A percentile compares a stretch with the other conserved stretches of the same genome.
phyloP scores from a whole-genome alignment of 2,329 filamentous ascomycete genomes.

The Dendryphion nanum region DNA sequence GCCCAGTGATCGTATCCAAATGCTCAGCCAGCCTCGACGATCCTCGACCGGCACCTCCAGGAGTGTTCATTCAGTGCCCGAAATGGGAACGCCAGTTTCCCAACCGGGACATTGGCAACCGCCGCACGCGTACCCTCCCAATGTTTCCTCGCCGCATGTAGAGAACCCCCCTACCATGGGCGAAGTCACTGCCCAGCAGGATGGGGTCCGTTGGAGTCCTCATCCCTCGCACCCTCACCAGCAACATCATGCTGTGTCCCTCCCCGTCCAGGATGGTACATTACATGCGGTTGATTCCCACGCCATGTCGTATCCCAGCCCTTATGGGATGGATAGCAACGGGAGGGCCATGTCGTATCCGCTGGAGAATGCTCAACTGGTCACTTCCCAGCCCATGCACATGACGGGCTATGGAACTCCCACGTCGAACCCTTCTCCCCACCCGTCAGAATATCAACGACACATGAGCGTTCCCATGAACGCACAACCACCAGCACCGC shows the following conservation, averaged over 20 bases:
- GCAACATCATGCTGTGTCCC: constrained; percentile 32
- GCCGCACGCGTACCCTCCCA: constrained; percentile 32
- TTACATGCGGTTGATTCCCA: constrained; percentile 29
- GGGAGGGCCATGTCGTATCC: constrained; percentile 40
- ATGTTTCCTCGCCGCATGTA: constrained; percentile 36
- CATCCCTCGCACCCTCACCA: constrained; percentile 33
- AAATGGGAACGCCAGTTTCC: constrained; percentile 35
- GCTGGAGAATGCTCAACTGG: constrained; percentile 35
- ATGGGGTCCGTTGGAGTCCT: constrained; percentile 33
- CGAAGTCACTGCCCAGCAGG: constrained; percentile 28
- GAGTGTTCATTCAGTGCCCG: constrained; percentile 37
- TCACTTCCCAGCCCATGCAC: constrained; percentile 36
- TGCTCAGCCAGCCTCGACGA: constrained; percentile 38
- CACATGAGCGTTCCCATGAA: constrained; percentile 39
- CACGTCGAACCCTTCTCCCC: constrained; percentile 36
- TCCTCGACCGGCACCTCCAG: constrained; percentile 38
- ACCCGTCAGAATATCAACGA: constrained; percentile 36
- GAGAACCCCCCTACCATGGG: constrained; percentile 28
- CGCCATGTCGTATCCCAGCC: constrained; percentile 33
- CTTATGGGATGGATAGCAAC: constrained; percentile 39
- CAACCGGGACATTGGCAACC: constrained; percentile 38
- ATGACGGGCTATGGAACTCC: constrained; percentile 39
- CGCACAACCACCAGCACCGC: constrained; percentile 19
- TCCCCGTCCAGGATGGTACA: constrained; percentile 32
- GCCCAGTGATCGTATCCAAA: constrained; percentile 40